Evolutionary conservation across 2,329 filamentous ascomycete genomes (phyloP).

Genomic region (Neofusicoccum ribis): DNA sequence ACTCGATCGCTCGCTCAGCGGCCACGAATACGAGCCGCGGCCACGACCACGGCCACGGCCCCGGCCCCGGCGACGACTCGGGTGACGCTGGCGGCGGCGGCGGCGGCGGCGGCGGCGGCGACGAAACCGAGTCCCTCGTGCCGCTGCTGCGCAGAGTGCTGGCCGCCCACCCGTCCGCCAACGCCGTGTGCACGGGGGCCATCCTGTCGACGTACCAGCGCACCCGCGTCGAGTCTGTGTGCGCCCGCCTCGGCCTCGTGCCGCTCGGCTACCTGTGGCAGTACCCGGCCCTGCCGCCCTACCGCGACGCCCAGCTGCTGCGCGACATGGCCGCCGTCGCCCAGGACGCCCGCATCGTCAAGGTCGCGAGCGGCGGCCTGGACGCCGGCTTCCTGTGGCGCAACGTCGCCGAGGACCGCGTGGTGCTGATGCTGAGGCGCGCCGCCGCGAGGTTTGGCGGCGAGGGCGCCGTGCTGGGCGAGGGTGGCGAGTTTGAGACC

Average conservation of each 20-base stretch:
- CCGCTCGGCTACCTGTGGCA: slow-evolving; percentile 92
- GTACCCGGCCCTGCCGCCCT: slow-evolving; percentile 70
- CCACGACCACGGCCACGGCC: slow-evolving; percentile 59
- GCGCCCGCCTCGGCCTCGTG: slow-evolving; percentile 75
- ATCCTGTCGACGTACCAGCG: slow-evolving; percentile 95
- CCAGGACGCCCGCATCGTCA: slow-evolving; percentile 88
- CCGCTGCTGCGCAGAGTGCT: slow-evolving; percentile 70
- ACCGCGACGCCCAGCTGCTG: slow-evolving; percentile 58
- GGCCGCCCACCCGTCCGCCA: slow-evolving; percentile 71
- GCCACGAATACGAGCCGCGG: background rate
- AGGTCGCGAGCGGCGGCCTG: slow-evolving; percentile 88
- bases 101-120: slow-evolving; percentile 21
- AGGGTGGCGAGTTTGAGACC: slow-evolving; percentile 96
- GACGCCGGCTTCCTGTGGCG: slow-evolving; percentile 79
- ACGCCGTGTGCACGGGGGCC: slow-evolving; percentile 86
- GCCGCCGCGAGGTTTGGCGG: slow-evolving; percentile 68
- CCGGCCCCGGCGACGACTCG: too few species aligned
- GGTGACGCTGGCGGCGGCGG: background rate
- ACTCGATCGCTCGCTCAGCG: too few species aligned
- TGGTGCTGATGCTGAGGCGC: slow-evolving; percentile 50
- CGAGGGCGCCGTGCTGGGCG: slow-evolving; percentile 75
- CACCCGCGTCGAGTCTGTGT: slow-evolving; percentile 91
- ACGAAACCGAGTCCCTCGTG: slow-evolving; percentile 83
- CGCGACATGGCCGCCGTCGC: slow-evolving; percentile 77
- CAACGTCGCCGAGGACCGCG: slow-evolving; percentile 64